Base-by-base conservation (phyloP, 2,329 filamentous ascomycete species). In the Colletotrichum tropicale region DNA sequence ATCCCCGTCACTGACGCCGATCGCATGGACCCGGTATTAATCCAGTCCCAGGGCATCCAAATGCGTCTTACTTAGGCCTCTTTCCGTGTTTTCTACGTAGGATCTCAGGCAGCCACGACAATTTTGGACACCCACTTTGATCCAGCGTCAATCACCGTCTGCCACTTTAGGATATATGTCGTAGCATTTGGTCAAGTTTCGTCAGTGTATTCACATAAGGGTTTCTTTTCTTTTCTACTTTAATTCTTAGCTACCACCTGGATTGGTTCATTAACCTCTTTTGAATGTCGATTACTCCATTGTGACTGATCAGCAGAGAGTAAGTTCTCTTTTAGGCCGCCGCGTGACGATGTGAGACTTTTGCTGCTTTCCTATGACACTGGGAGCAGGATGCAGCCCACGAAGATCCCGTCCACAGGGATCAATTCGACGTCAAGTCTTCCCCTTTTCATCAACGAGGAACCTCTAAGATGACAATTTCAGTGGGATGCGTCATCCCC, bases 391-490 rank as follows among this genome's bases (percentile, higher is more conserved):
- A n/a, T 48, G n/a, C n/a, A 48, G 43, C n/a, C 43, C 6, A 52
- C n/a, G n/a, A 6, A 3, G 43, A 52, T 52, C n/a, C n/a, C 43
- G 10, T 21, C 10, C n/a, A n/a, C 43, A 52, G 43, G 43, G 43
- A 52, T 21, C 5, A 13, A 13, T 52, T 5, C n/a, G n/a, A 21
- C 43, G 43, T 24, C 43, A 52, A 7, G 0, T 13, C n/a, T 21
- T 52, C 43, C 10, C 10, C 43, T 21, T 13, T 13, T 21, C 6
- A 13, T 0, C 43, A 24, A 52, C 43, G 6, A 2, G 43, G 10
- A 52, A 5, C n/a, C n/a, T 13, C 0, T 1, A 8, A 13, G n/a
- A 10, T 13, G 12, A 52, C 3, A 52, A 52, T 13, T 3, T 13
- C 0, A 3, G 43, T n/a, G n/a, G 10, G n/a, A 21, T 52, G 43